Base-by-base conservation (phyloP, 495 filamentous ascomycete species). In the Polyplosphaeria fusca region DNA sequence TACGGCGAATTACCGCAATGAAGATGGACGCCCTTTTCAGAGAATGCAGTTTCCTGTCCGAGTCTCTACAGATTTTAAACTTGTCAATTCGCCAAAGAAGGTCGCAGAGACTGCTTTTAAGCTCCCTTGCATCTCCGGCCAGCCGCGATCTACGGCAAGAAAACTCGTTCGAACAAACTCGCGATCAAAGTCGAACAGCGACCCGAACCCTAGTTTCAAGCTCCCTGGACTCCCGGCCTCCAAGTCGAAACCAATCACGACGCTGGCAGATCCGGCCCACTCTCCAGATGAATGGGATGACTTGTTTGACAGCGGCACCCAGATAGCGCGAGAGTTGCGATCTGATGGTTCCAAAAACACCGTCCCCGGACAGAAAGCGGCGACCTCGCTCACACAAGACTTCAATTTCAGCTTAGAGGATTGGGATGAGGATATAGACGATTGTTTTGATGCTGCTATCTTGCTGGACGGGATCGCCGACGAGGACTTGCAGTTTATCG, bases 291-390 rank as follows among this genome's bases (percentile, higher is more conserved):
- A 55, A 20, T 69, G 62, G 64, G 63, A 67, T 37, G 65, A 68
- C 41, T 65, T 67, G 26, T 61, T 72, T 3, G 68, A 47, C 7
- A 72, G 67, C 48, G 62, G 56, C 24, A 70, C 70, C 0, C 70
- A 72, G 41, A 70, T 72, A 18, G 62, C 66, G 4, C 54, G 68
- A 20, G 68, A 72, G 30, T 35, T 35, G 14, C 7, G 7, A 14
- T 35, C 30, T 7, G 7, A 7, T 35, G 30, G 30, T 35, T 35
- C 30, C 7, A 35, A 35, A 14, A 7, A 7, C 14, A 7, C 7
- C 30, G 30, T 35, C 30, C 7, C 30, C 39, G n/a, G 20, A 24
- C 14, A 14, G 30, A 14, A 35, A 7, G 7, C 30, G 30, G 7
- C 30, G 30, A 35, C 30, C 14, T 14, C 14, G 30, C 30, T 35